A percentile compares a stretch with the other conserved stretches of the same genome.
Conservation (phyloP, 441 rosid genomes). For the Codiaeum variegatum region DNA sequence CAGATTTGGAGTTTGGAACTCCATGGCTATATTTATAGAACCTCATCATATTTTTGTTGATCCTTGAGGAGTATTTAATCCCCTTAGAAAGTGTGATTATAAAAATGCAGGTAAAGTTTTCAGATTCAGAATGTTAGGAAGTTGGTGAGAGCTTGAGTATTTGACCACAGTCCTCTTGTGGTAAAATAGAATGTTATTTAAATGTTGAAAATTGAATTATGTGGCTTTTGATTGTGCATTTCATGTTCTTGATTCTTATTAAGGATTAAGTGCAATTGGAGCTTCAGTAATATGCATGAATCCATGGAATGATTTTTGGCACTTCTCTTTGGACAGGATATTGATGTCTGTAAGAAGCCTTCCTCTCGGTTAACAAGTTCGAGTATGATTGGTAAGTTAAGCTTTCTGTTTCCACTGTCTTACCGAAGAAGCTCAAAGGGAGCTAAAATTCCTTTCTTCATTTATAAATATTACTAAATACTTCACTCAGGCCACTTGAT, state of each 20-base stretch:
- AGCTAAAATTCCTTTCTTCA: not conserved
- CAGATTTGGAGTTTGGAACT: not conserved
- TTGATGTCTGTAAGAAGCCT: constrained; percentile 31
- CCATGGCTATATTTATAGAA: not conserved
- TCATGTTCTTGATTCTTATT: not conserved
- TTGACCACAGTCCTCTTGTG: not conserved
- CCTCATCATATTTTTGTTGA: not conserved
- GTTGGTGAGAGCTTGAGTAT: not conserved
- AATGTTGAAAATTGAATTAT: not conserved
- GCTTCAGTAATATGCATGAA: not conserved
- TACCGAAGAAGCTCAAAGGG: constrained; percentile 4
- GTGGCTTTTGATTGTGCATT: not conserved
- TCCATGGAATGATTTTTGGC: constrained; percentile 4
- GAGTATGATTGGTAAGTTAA: constrained; percentile 26
- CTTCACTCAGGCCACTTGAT: constrained; percentile 1
- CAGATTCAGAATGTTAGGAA: not conserved
- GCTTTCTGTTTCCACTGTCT: not conserved
- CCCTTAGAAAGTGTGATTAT: not conserved
- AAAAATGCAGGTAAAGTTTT: not conserved
- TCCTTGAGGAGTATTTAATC: not conserved
- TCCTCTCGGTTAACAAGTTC: constrained; percentile 24
- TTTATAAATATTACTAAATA: not conserved
- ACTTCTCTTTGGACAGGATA: constrained; percentile 42
- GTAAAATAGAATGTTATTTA: not conserved
- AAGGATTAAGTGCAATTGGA: not conserved